Evolutionary conservation across 2,329 filamentous ascomycete species (phyloP).

Genomic region (Nemania abortiva): DNA sequence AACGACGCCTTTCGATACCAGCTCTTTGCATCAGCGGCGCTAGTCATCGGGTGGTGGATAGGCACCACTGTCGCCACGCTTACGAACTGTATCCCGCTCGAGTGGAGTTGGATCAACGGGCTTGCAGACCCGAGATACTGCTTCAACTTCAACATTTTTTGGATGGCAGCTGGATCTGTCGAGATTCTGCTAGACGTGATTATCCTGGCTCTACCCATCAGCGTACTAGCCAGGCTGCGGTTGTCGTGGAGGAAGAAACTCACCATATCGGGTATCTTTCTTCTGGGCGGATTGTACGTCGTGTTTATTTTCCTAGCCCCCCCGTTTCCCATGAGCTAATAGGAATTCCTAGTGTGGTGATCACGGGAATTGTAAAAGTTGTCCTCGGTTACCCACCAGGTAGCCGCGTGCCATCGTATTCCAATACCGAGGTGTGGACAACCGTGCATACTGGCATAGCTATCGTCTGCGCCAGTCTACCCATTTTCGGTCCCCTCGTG

Average conservation of each 20-base stretch:
- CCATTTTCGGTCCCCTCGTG: background rate
- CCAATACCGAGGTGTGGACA: conserved; percentile 41
- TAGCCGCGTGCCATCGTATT: conserved; percentile 32
- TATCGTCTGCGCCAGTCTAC: conserved; percentile 38
- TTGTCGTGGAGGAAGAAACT: conserved; percentile 32
- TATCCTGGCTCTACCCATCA: conserved; percentile 40
- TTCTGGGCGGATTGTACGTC: conserved; percentile 24
- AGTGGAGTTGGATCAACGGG: conserved; percentile 39
- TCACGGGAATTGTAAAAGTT: conserved; percentile 31
- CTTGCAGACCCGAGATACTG: conserved; percentile 31
- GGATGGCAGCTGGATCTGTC: conserved; percentile 35
- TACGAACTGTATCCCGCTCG: conserved; percentile 44
- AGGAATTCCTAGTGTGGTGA: background rate
- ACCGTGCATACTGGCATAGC: conserved; percentile 43
- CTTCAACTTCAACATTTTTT: conserved; percentile 42
- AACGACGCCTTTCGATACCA: conserved; percentile 44
- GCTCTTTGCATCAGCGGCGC: conserved; percentile 31
- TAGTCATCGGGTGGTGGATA: conserved; percentile 44
- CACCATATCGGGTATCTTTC: conserved; percentile 40
- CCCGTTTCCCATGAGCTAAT: background rate
- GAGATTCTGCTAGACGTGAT: conserved; percentile 41
- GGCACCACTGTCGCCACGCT: conserved; percentile 42
- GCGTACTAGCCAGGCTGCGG: conserved; percentile 34
- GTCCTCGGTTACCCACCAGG: conserved; percentile 35
- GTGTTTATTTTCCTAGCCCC: background rate